A percentile compares a stretch with the other conserved stretches of the same genome.
These are phyloP conservation scores for Eucalyptus virginea DNA, from an alignment of 345 rosid genomes.

Conservation along the genomic window DNA sequence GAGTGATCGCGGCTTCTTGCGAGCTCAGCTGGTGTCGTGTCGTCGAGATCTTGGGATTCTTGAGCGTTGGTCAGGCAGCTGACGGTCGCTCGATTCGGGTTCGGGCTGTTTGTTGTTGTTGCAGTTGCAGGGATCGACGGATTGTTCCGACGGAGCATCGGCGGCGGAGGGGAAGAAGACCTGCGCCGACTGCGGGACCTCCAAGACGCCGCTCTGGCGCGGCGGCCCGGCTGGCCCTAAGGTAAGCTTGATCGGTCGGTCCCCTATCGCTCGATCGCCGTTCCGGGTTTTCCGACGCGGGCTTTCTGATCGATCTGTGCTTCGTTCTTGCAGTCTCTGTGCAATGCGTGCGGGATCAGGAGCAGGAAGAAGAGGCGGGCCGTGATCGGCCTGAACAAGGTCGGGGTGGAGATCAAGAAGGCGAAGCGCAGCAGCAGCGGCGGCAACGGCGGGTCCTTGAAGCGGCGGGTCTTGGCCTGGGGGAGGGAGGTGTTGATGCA, in stretches of 20 bases:
- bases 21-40: neutral
- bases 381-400: conserved; percentile 2
- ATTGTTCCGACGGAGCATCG: neutral
- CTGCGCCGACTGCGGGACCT: conserved; percentile 37
- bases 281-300: neutral
- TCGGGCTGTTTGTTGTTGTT: neutral
- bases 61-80: neutral
- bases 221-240: conserved; percentile 49
- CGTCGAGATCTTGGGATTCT: neutral
- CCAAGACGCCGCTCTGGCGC: conserved; percentile 45
- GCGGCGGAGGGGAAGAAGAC: conserved; percentile 14
- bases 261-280: neutral
- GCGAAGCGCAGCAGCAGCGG: neutral
- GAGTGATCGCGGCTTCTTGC: neutral
- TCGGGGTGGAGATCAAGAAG: conserved; percentile 13
- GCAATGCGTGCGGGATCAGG: conserved; percentile 47
- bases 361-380: conserved; percentile 44
- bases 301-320: neutral
- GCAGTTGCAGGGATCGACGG: neutral
- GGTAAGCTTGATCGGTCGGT: neutral
- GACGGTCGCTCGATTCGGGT: neutral
- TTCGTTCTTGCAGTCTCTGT: conserved; percentile 24
- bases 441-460: conserved; percentile 9
- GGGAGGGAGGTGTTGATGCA: conserved; percentile 18
- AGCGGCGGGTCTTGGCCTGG: conserved; percentile 18